Conservation (phyloP, 495 filamentous ascomycete genomes). For the Talaromyces nanjingensis region DNA sequence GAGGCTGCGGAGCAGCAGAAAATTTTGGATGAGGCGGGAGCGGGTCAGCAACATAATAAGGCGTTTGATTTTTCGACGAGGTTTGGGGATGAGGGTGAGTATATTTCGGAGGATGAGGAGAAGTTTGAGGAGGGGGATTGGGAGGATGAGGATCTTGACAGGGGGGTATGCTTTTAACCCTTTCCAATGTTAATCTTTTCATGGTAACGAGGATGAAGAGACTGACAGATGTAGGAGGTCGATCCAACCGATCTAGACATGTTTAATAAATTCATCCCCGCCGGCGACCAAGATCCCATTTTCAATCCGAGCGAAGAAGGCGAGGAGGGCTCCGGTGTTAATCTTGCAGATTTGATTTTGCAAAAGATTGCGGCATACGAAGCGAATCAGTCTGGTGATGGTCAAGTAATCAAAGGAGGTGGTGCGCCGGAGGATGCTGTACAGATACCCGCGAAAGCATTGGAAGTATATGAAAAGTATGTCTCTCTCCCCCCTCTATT, state of each 20-base stretch:
- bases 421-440: constrained; percentile 67
- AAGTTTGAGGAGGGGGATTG: constrained; percentile 49
- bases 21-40: constrained; percentile 12
- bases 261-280: constrained; percentile 83
- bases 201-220: not conserved
- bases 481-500: constrained; percentile 14
- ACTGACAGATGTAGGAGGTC: constrained; percentile 50
- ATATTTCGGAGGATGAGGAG: constrained; percentile 49
- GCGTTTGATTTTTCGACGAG: constrained; percentile 63
- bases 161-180: constrained; percentile 43
- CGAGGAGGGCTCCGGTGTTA: constrained; percentile 54
- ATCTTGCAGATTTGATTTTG: constrained; percentile 85
- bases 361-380: constrained; percentile 93
- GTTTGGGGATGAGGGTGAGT: constrained; percentile 42
- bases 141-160: constrained; percentile 64
- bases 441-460: constrained; percentile 80
- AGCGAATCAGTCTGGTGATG: constrained; percentile 48
- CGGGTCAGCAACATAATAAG: constrained; percentile 34
- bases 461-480: constrained; percentile 90
- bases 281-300: constrained; percentile 41
- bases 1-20: constrained; percentile 47
- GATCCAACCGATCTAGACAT: constrained; percentile 84
- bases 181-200: too few relatives aligned
- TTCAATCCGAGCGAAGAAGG: constrained; percentile 37
- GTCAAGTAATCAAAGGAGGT: constrained; percentile 37